These are phyloP conservation scores for Pseudognaphalium luteoalbum DNA, from an alignment of 129 eudicot species.

Conservation along the genomic window DNA sequence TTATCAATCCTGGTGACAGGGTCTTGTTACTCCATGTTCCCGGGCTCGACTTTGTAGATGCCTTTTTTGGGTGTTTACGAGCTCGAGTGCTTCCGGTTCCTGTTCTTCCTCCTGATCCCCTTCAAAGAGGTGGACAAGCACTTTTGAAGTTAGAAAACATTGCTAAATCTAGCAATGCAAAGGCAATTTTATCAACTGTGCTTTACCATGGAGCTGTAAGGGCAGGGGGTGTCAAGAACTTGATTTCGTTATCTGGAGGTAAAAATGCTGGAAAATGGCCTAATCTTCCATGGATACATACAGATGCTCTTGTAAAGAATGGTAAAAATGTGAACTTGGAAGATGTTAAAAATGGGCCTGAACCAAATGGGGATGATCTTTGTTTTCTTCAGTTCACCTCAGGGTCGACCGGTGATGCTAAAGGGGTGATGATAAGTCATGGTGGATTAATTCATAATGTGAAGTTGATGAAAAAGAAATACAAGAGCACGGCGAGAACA, in stretches of 20 bases:
- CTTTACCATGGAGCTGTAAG: slow-evolving; percentile 79
- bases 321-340: slow-evolving; percentile 30
- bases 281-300: slow-evolving; percentile 79
- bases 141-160: slow-evolving; percentile 72
- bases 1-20: slow-evolving; percentile 66
- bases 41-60: slow-evolving; percentile 77
- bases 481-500: slow-evolving; percentile 74
- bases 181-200: slow-evolving; percentile 73
- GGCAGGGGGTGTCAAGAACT: slow-evolving; percentile 63
- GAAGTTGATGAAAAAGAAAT: slow-evolving; percentile 70
- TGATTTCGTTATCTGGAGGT: slow-evolving; percentile 50
- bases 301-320: slow-evolving; percentile 65
- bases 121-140: slow-evolving; percentile 93
- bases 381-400: slow-evolving; percentile 91
- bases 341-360: slow-evolving; percentile 19
- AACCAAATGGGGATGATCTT: slow-evolving; percentile 48
- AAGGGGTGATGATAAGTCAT: slow-evolving; percentile 87
- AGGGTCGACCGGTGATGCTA: slow-evolving; percentile 94
- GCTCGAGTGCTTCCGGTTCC: slow-evolving; percentile 84
- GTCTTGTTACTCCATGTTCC: slow-evolving; percentile 79
- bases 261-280: slow-evolving; percentile 67
- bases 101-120: slow-evolving; percentile 84
- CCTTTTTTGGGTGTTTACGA: slow-evolving; percentile 79
- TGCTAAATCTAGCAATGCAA: slow-evolving; percentile 69
- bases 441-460: slow-evolving; percentile 83